Evolutionary conservation across 2,329 filamentous ascomycete genomes (phyloP), one percentile per base, ranked within the genome.

Genomic region (Aspergillus tubingensis): DNA sequence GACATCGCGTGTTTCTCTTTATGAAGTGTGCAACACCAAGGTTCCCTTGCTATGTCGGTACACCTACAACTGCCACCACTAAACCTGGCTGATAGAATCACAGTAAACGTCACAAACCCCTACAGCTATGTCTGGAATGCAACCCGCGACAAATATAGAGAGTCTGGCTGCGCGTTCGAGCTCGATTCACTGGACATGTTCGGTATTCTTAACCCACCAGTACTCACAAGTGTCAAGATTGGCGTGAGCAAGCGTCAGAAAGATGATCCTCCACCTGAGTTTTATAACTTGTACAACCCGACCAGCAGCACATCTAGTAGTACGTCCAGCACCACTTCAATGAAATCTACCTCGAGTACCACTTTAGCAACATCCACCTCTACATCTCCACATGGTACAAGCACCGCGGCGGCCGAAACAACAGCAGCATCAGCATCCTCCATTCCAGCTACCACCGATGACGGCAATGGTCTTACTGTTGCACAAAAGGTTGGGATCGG

Each of bases 71-170:
- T 21, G 11, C 11, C 11, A 21, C 41, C 17, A 23, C 5, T 21
- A 17, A 6, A n/a, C 5, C n/a, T 3, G 36, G 17, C 54, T 27
- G 27, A 57, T 41, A 4, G n/a, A 15, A 8, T 10, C 10, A 25
- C 8, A 60, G 58, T 8, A 13, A 60, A 57, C 8, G 30, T 48
- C 27, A 30, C 48, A 13, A 57, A 60, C 27, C 41, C 43, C 10
- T 32, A 54, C 23, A 60, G 58, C 10, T 57, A 57, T 30, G 48
- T 60, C 11, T 60, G 54, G 58, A 57, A 23, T 2, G 58, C 58
- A 11, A 60, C 48, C 23, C 58, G 58, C 2, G 41, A 48, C 17
- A 21, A 57, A 10, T 60, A 60, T 5, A 25, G 4, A 5, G 58
- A 57, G 27, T 47, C 48, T 2, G 58, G 58, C 17, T 60, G 58